Evolutionary conservation across 257 asterid genomes (phyloP), one percentile per base, ranked within the genome.

Genomic region (Cinchona pubescens): DNA sequence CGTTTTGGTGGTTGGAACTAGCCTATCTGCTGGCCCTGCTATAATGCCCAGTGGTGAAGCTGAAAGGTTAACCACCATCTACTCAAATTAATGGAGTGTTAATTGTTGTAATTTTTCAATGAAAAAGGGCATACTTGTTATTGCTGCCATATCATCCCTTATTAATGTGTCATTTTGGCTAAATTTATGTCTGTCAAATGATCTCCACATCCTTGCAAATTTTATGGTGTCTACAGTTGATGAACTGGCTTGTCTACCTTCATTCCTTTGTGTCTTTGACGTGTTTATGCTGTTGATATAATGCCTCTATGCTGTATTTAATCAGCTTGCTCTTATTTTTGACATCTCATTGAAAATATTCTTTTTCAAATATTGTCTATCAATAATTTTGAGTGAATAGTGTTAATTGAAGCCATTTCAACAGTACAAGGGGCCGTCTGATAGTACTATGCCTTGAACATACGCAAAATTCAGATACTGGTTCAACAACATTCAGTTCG

Each of bases 1-100:
- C 40, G 96, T 94, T 67, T 81, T 94, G 90, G 94, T 94, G 79
- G 87, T 94, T 79, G 99, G 99, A 74, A 94, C 99, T 64, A 87
- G 98, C 83, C 86, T 82, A 63, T 92, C 97, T 79, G 79, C 92
- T 76, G 97, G 99, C 77, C 94, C 97, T 64, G 96, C 90, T 83
- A 88, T 94, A 79, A 92, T 92, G 98, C 91, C 98, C 25, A 90
- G 90, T 81, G 99, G 99, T 76, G 99, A 94, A 91, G 98, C 99
- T 81, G 99, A 92, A 86, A 90, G 97, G 98, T 94, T 60, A 32
- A 75, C 51, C 34, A 11, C 32, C 23, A 23, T 63, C 58, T 58
- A n/a, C 61, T 69, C 40, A 61, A 61, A n/a, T 35, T 68, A 51
- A 16, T 67, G 27, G 18, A 34, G 58, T 75, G 60, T 19, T 15